Evolutionary conservation across 257 asterid species (phyloP).

Genomic region (Capsicum rhomboideum): DNA sequence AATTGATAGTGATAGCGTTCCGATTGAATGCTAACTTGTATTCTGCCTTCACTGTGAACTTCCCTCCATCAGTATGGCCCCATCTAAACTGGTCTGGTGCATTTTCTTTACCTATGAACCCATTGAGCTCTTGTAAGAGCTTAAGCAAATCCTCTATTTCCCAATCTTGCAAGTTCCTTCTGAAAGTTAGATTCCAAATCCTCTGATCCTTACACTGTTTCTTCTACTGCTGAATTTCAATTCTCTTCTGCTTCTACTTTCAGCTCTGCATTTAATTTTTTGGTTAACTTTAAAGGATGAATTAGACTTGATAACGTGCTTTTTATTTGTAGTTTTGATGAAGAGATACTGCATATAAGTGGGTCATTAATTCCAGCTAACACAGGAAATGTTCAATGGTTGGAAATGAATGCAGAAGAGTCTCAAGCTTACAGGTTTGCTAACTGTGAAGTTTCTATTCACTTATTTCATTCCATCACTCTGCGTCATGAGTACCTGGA

Average conservation of each 20-base stretch:
- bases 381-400: slow-evolving; percentile 66
- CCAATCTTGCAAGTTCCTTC: too few species aligned
- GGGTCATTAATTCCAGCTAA: slow-evolving; percentile 50
- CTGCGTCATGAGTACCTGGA: too few species aligned
- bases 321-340: slow-evolving; percentile 51
- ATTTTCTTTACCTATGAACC: too few species aligned
- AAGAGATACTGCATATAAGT: slow-evolving; percentile 60
- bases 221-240: background rate
- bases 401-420: slow-evolving; percentile 51
- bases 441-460: background rate
- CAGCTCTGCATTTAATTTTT: background rate
- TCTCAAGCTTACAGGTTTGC: slow-evolving; percentile 52
- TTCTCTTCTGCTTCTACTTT: background rate
- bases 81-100: too few species aligned
- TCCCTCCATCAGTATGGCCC: too few species aligned
- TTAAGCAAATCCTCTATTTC: too few species aligned
- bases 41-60: too few species aligned
- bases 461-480: background rate
- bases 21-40: too few species aligned
- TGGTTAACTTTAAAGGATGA: background rate
- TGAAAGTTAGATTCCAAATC: too few species aligned
- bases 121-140: too few species aligned
- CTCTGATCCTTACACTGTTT: too few species aligned
- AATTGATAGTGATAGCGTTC: too few species aligned
- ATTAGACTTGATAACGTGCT: background rate